phyloP scores from a whole-genome alignment of 495 filamentous ascomycete genomes.

The Saxispiralis lemnorum region DNA sequence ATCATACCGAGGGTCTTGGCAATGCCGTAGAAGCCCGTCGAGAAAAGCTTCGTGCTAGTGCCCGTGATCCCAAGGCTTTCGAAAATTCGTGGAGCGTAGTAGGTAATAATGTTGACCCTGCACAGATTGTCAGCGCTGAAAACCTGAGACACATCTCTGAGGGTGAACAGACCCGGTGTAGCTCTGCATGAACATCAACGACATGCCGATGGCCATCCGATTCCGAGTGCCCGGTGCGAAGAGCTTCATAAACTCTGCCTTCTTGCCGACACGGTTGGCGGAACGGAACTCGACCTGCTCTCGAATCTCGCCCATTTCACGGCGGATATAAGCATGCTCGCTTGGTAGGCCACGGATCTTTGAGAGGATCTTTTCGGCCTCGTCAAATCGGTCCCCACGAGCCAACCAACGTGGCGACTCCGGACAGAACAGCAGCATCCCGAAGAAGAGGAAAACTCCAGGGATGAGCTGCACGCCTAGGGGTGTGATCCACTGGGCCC shows the following conservation, averaged over 20 bases:
- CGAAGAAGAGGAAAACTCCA: constrained; percentile 5
- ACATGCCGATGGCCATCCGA: no score
- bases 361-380: constrained; percentile 3
- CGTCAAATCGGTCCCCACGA: constrained; percentile 3
- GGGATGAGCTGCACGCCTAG: constrained; percentile 13
- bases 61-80: constrained; percentile 35
- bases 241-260: no score
- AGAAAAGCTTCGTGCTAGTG: constrained; percentile 35
- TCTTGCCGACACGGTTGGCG: constrained; percentile 1
- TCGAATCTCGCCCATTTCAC: constrained; percentile 16
- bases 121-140: no score
- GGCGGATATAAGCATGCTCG: constrained; percentile 4
- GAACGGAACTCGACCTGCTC: constrained; percentile 13
- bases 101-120: no score
- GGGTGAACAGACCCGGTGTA: no score
- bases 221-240: no score
- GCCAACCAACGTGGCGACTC: constrained; percentile 11
- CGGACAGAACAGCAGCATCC: constrained; percentile 6
- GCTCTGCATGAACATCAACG: no score
- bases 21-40: constrained; percentile 47
- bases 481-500: constrained; percentile 6
- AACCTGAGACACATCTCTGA: no score
- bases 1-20: constrained; percentile 40
- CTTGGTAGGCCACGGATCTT: constrained; percentile 8
- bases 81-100: constrained; percentile 51